Base-by-base conservation (phyloP, 352 stramenopile species). In the Pseudoperonospora humuli region DNA sequence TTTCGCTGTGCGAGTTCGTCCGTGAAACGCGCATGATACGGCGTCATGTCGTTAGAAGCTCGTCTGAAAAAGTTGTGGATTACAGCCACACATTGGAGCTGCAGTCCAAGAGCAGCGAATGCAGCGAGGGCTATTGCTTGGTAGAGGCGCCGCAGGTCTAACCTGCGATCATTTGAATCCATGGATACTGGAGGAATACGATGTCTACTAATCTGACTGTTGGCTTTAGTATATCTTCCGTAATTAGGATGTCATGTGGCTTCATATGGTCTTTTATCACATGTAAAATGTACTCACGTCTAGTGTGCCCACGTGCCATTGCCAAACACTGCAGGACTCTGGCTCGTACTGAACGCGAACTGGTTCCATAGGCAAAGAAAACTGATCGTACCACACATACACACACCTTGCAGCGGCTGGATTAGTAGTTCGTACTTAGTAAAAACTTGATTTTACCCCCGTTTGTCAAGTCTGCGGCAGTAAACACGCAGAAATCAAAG, bases 1-100 rank as follows among this genome's bases (percentile, higher is more conserved):
- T 73, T 32, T 90, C 78, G 32, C 57, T 90, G 17, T 87, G 68
- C 44, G 73, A 87, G 23, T 90, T 87, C 34, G 72, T 90, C 27
- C 71, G 73, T 31, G 78, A 86, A 46, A 90, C 78, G 7, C 75
- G 78, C 17, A 58, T 86, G 37, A 23, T 45, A 14, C 57, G 57
- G 23, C 52, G 57, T 13, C 32, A 63, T 15, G 40, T 59, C 19
- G 44, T 52, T 14, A 36, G 27, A 7, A 32, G 34, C 14, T 61
- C 57, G 7, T 50, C 51, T 14, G 39, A 67, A 15, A 56, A 74
- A 27, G 54, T 81, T 14, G 38, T 52, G 4, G 24, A 32, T 23
- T 45, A 33, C 8, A 24, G 46, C 23, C 33, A 36, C 19, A 45
- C 55, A 6, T 39, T 87, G 21, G 78, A 90, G 43, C 29, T 68